Percentiles rank a stretch among this genome's conserved stretches.
These are phyloP conservation scores for Aspergillus uvarum DNA, from an alignment of 2,329 filamentous ascomycete species.

Conservation along the genomic window DNA sequence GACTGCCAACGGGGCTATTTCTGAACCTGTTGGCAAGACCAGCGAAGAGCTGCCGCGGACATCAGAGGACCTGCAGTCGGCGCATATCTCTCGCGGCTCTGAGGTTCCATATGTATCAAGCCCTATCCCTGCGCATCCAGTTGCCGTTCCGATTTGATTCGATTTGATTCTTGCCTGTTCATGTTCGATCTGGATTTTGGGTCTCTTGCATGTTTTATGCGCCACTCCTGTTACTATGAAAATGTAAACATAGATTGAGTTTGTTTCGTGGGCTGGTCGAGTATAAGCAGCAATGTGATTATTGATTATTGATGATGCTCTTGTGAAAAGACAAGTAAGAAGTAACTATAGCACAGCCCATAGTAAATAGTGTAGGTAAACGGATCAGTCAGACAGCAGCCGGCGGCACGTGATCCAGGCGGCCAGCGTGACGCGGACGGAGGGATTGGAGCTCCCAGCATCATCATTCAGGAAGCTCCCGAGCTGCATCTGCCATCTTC, in stretches of 20 bases:
- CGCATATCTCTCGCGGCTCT: neutral
- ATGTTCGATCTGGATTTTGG: neutral
- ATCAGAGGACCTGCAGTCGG: neutral
- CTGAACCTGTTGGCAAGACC: neutral
- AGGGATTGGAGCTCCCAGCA: slow-evolving; percentile 19
- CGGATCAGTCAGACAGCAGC: too few relatives aligned
- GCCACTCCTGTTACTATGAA: neutral
- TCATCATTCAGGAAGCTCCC: slow-evolving; percentile 14
- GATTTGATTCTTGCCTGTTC: neutral
- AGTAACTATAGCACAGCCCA: neutral
- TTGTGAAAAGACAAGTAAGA: neutral
- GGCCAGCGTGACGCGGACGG: slow-evolving; percentile 18
- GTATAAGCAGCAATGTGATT: neutral
- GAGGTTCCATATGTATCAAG: slow-evolving; percentile 1
- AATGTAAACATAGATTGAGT: neutral
- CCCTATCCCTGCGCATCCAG: slow-evolving; percentile 7
- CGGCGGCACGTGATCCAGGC: slow-evolving; percentile 13
- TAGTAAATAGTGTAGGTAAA: too few relatives aligned
- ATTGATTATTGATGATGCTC: neutral
- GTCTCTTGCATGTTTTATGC: slow-evolving; percentile 1
- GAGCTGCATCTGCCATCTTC: slow-evolving; percentile 14
- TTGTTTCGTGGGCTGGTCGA: neutral
- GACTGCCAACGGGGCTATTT: neutral
- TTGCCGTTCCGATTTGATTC: slow-evolving; percentile 14
- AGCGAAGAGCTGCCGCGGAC: neutral